Percentiles rank a stretch among this genome's conserved stretches.
Conservation (phyloP, 2,329 filamentous ascomycete genomes). For the Hymenoscyphus salicellus region DNA sequence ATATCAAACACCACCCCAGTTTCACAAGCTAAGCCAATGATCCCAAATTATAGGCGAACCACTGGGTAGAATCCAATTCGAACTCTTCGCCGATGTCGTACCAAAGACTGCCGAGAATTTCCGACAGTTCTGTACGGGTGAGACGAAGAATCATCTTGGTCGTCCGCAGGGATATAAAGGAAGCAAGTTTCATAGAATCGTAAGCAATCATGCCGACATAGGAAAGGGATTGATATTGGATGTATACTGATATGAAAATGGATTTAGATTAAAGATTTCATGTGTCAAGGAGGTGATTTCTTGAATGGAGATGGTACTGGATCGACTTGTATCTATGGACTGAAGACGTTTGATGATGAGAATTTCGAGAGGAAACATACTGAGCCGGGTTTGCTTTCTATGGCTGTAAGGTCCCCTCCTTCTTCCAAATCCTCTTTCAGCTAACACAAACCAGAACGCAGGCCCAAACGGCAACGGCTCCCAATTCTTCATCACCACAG, state of each 20-base stretch:
- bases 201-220: conserved; percentile 46
- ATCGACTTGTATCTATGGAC: conserved; percentile 82
- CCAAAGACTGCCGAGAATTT: conserved; percentile 95
- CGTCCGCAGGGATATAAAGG: conserved; percentile 91
- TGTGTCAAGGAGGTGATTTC: conserved; percentile 97
- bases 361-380: conserved; percentile 82
- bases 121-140: conserved; percentile 92
- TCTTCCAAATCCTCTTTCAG: conserved; percentile 10
- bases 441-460: conserved; percentile 60
- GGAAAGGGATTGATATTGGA: background rate
- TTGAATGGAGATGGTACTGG: conserved; percentile 90
- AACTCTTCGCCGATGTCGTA: conserved; percentile 81
- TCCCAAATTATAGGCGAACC: conserved; percentile 65
- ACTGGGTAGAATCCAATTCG: conserved; percentile 82
- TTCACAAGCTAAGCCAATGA: conserved; percentile 8
- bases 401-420: conserved; percentile 67
- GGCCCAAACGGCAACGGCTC: conserved; percentile 90
- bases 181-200: conserved; percentile 89
- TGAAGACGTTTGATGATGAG: conserved; percentile 82
- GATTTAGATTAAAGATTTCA: conserved; percentile 83
- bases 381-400: conserved; percentile 75
- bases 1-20: conserved; percentile 7
- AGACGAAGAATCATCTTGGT: conserved; percentile 74
- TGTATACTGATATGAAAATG: background rate
- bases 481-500: conserved; percentile 96